Evolutionary conservation across 2,329 filamentous ascomycete genomes (phyloP), one percentile per base, ranked within the genome.

Genomic region (Xylaria sp.): DNA sequence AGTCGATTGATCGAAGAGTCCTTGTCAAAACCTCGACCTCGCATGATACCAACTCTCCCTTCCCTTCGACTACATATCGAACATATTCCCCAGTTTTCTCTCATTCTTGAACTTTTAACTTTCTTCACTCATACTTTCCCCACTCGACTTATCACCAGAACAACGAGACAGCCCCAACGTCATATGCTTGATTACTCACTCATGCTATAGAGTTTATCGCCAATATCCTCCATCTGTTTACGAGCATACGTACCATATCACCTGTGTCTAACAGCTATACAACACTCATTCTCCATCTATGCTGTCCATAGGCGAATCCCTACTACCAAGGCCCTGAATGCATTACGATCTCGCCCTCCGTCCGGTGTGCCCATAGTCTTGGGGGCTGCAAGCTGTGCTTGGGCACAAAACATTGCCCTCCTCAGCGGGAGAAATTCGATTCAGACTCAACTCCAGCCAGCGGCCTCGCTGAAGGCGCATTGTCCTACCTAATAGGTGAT

Each of bases 281-380:
- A 54, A 36, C 46, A 11, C n/a, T 42, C 20, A 31, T 42, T 61
- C 15, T 53, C 26, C 13, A 11, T n/a, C 26, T 26, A 17, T 20
- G 53, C 33, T 42, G 3, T 28, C 38, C 31, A 51, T 26, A n/a
- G 23, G 15, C 40, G 40, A 48, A 20, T 44, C 33, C 9, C 23
- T 51, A 38, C 64, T 13, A 73, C 66, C 70, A 65, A 71, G 54
- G 46, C 65, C 67, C 77, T 78, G 76, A 77, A 79, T 79, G 77
- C 76, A 77, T 79, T 76, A 68, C 73, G 66, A 74, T 69, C 72
- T 69, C 70, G 65, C 54, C 67, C 62, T 51, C 63, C 70, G 61
- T 65, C 71, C 67, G 63, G 71, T 67, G 73, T 75, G 72, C 75
- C 67, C 69, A 68, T 73, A 71, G 68, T 69, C 70, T 71, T 73